Evolutionary conservation across 1,284 basidiomycete genomes (phyloP), one percentile per base, ranked within the genome.

Genomic region (Ustilago lituana): DNA sequence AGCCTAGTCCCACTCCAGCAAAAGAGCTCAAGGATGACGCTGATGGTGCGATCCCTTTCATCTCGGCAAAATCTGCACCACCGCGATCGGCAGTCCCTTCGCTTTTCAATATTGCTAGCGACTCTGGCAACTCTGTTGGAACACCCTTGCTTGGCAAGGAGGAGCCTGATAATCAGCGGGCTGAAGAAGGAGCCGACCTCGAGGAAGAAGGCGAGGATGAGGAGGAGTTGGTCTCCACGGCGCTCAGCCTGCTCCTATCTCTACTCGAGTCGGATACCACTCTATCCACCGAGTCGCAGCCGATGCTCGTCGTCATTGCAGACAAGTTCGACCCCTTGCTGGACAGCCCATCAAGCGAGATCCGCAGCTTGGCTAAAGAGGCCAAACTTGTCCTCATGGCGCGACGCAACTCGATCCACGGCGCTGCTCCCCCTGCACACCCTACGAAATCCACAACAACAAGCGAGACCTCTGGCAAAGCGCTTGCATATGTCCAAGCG

Each of bases 371-470:
- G 5, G 88, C 89, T 0, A 86, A 88, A 22, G 92, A 94, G 82
- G 91, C 91, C 4, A 85, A 87, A 50, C 87, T 94, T 79, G 89
- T 93, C 12, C 87, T 95, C 74, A 90, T 89, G 2, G 90, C 91
- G 7, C 90, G 51, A 88, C 89, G 2, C 20, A 66, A 48, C 20
- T 49, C 59, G 8, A 52, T 52, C 4, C 59, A 46, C 10, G 51
- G 43, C 11, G 15, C 45, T 9, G 15, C 29, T n/a, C 46, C 51
- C 14, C 20, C 49, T 5, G 3, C n/a, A 1, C 4, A 14, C n/a
- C 14, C 12, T 7, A 32, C 22, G 4, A 4, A 15, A 4, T 7
- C 39, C 33, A 32, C 23, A 27, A n/a, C 62, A 8, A 76, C 60
- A 26, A 76, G 29, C 39, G 49, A 37, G 41, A 63, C 45, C 29